Percentiles rank a stretch among this genome's conserved stretches.
Conservation (phyloP, 2,329 filamentous ascomycete genomes). For the Emericellopsis cladophorae region DNA sequence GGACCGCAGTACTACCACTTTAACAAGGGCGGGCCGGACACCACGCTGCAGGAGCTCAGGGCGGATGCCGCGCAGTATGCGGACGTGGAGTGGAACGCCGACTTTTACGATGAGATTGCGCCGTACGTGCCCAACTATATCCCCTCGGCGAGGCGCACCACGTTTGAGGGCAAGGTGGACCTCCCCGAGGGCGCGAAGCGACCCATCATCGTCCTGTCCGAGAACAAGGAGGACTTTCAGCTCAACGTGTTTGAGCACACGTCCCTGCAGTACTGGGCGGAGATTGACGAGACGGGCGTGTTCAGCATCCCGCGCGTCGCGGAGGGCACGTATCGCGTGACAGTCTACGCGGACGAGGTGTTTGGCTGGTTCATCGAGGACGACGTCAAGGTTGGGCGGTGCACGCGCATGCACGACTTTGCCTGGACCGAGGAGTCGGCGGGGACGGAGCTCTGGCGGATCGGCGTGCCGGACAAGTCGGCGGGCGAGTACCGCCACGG, state of each 20-base stretch:
- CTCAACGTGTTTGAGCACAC: slow-evolving; percentile 33
- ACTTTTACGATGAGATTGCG: slow-evolving; percentile 53
- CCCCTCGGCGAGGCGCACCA: slow-evolving; percentile 34
- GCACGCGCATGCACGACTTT: slow-evolving; percentile 19
- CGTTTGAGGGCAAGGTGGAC: slow-evolving; percentile 33
- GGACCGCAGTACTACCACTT: slow-evolving; percentile 53
- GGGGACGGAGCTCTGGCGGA: slow-evolving; percentile 47
- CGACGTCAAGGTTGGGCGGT: slow-evolving; percentile 20
- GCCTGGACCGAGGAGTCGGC: slow-evolving; percentile 41
- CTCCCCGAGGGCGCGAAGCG: slow-evolving; percentile 38
- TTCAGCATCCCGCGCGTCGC: slow-evolving; percentile 42
- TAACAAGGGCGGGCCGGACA: slow-evolving; percentile 36
- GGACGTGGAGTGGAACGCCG: slow-evolving; percentile 36
- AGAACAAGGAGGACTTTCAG: slow-evolving; percentile 17
- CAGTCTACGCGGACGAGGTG: slow-evolving; percentile 47
- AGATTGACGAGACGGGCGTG: slow-evolving; percentile 30
- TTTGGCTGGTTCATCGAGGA: slow-evolving; percentile 49
- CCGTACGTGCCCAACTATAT: slow-evolving; percentile 46
- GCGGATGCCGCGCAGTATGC: slow-evolving; percentile 40
- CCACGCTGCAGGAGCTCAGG: slow-evolving; percentile 32
- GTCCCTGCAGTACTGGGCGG: slow-evolving; percentile 50
- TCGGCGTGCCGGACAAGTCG: slow-evolving; percentile 49
- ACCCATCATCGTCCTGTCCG: slow-evolving; percentile 39
- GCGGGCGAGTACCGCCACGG: slow-evolving; percentile 49
- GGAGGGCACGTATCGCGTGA: slow-evolving; percentile 47